Conservation (phyloP, 2,329 filamentous ascomycete species). For the Claviceps citrina region DNA sequence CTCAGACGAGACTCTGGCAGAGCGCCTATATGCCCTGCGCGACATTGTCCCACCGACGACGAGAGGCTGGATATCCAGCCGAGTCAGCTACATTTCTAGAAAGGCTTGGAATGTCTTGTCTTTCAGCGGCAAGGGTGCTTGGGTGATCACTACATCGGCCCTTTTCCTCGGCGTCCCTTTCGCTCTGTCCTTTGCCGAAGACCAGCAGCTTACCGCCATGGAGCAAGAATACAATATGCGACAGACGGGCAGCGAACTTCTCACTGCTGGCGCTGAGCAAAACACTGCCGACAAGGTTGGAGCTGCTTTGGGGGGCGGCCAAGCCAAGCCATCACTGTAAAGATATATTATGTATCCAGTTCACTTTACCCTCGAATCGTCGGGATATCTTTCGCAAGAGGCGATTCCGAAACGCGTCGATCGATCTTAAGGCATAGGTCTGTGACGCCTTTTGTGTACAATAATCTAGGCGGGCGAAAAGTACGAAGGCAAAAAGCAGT, state of each 20-base stretch:
- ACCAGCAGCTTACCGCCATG: slow-evolving; percentile 94
- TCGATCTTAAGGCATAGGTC: background rate
- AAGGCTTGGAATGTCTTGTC: slow-evolving; percentile 39
- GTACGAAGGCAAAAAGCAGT: background rate
- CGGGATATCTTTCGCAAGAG: background rate
- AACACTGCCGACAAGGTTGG: slow-evolving; percentile 35
- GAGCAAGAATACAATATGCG: slow-evolving; percentile 95
- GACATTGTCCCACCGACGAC: slow-evolving; percentile 63
- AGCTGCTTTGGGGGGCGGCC: slow-evolving; percentile 30
- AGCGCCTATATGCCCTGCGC: slow-evolving; percentile 56
- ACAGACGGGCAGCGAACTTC: slow-evolving; percentile 65
- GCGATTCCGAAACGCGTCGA: background rate
- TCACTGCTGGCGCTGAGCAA: slow-evolving; percentile 32
- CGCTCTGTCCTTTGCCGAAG: slow-evolving; percentile 82
- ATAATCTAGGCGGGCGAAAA: slow-evolving; percentile 2
- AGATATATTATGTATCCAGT: background rate
- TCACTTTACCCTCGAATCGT: background rate
- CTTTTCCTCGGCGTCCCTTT: slow-evolving; percentile 85
- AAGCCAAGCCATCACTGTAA: slow-evolving; percentile 37
- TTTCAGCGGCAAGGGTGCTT: slow-evolving; percentile 74
- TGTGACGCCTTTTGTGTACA: slow-evolving; percentile 4
- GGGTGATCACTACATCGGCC: slow-evolving; percentile 79
- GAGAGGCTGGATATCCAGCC: slow-evolving; percentile 51
- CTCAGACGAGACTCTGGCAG: slow-evolving; percentile 41
- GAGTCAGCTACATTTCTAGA: slow-evolving; percentile 36